Evolutionary conservation across 345 rosid genomes (phyloP).

Genomic region (Salix udensis): DNA sequence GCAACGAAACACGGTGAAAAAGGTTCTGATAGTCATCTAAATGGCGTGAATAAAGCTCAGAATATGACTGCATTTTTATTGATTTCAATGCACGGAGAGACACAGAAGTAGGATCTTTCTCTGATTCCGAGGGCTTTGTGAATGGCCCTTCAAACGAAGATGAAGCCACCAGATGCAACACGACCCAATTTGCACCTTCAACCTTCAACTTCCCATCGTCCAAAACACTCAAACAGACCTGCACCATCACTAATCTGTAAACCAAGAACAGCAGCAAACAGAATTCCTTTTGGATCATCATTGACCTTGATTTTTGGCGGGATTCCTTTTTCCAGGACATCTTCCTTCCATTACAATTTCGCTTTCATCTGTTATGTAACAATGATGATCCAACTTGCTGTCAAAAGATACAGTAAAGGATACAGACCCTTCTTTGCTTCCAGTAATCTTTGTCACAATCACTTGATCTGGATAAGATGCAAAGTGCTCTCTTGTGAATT

Average conservation of each 20-base stretch:
- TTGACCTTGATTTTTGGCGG: slow-evolving; percentile 38
- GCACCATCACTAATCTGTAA: slow-evolving; percentile 52
- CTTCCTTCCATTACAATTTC: slow-evolving; percentile 65
- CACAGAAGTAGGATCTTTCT: slow-evolving; percentile 55
- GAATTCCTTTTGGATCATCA: slow-evolving; percentile 58
- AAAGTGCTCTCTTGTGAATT: slow-evolving; percentile 60
- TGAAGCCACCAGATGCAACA: slow-evolving; percentile 57
- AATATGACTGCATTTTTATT: slow-evolving; percentile 46
- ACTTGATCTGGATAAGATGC: slow-evolving; percentile 77
- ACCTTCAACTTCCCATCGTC: slow-evolving; percentile 64
- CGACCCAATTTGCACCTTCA: slow-evolving; percentile 69
- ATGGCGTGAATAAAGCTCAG: slow-evolving; percentile 25
- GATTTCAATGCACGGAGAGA: slow-evolving; percentile 39
- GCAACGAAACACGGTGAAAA: slow-evolving; percentile 59
- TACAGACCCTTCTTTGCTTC: slow-evolving; percentile 54
- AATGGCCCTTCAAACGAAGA: slow-evolving; percentile 86
- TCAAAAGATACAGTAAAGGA: slow-evolving; percentile 65
- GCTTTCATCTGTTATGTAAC: slow-evolving; percentile 38
- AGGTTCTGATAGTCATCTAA: neutral
- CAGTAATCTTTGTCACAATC: slow-evolving; percentile 61
- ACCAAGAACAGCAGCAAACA: slow-evolving; percentile 69
- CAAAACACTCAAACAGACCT: slow-evolving; percentile 47
- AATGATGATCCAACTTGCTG: slow-evolving; percentile 53
- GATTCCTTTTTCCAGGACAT: slow-evolving; percentile 68
- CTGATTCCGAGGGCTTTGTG: slow-evolving; percentile 64